Percentiles rank a stretch among this genome's conserved stretches.
Evolutionary conservation across 2,329 filamentous ascomycete species (phyloP).

Genomic region (Phaeophleospora eucalypticola): DNA sequence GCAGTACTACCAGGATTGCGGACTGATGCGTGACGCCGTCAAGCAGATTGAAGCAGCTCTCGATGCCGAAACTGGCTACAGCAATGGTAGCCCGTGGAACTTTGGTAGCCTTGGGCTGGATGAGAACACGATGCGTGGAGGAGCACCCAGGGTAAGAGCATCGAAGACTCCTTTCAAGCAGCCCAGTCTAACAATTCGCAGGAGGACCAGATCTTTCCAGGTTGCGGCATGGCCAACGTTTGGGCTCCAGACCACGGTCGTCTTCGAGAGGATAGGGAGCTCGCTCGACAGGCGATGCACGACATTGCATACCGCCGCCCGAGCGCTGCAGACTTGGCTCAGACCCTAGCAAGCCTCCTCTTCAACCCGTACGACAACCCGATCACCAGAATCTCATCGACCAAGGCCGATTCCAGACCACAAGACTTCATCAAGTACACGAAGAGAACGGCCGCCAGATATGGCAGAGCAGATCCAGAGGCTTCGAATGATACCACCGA

Average conservation of each 20-base stretch:
- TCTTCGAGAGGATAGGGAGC: not conserved
- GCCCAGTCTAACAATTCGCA: too few species aligned
- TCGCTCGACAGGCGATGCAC: not conserved
- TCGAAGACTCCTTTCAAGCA: too few species aligned
- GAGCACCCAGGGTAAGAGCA: too few species aligned
- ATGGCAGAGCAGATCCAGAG: not conserved
- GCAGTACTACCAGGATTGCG: not conserved
- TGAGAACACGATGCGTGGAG: too few species aligned
- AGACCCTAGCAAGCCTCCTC: not conserved
- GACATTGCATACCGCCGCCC: not conserved
- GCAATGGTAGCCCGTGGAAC: constrained; percentile 3
- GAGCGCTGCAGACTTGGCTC: not conserved
- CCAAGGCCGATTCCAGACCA: not conserved
- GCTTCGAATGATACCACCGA: not conserved
- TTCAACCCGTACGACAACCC: not conserved
- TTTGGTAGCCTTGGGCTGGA: not conserved
- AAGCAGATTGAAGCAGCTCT: constrained; percentile 2
- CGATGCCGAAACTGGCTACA: constrained; percentile 3
- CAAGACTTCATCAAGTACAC: not conserved
- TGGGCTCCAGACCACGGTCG: not conserved
- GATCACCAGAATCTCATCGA: not conserved
- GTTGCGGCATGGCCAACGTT: not conserved
- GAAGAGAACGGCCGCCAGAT: not conserved
- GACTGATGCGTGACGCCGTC: constrained; percentile 4
- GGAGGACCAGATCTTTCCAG: not conserved